Percentiles rank a stretch among this genome's conserved stretches.
These are phyloP conservation scores for Pleoardoris graminearum DNA, from an alignment of 2,329 filamentous ascomycete species.

Conservation along the genomic window DNA sequence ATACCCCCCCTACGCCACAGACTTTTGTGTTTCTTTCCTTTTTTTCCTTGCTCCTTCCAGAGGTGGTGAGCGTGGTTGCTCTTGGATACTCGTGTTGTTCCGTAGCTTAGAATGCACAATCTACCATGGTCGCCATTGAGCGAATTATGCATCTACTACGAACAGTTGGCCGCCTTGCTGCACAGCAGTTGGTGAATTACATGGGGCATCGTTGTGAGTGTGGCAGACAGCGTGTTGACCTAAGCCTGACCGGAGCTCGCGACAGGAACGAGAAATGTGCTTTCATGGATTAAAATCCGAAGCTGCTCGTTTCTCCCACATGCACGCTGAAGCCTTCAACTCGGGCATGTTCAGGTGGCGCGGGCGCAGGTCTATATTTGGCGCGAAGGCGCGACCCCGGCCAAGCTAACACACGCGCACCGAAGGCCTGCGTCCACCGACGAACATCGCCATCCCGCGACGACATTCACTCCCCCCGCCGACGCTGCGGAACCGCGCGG, in stretches of 20 bases:
- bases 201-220: not conserved
- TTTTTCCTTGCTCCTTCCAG: constrained; percentile 4
- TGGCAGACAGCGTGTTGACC: not conserved
- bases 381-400: constrained; percentile 12
- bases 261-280: too few species aligned
- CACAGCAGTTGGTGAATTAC: not conserved
- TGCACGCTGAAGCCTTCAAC: constrained; percentile 1
- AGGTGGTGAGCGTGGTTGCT: not conserved
- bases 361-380: constrained; percentile 20
- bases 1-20: constrained; percentile 33
- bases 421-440: constrained; percentile 18
- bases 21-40: constrained; percentile 19
- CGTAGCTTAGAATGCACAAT: constrained; percentile 18
- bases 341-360: constrained; percentile 25
- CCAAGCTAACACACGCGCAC: constrained; percentile 4
- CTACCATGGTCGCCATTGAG: not conserved
- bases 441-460: constrained; percentile 15
- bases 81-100: constrained; percentile 11
- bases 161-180: too few species aligned
- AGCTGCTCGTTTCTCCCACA: too few species aligned
- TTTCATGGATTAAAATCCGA: too few species aligned
- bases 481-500: constrained; percentile 36
- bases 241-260: too few species aligned
- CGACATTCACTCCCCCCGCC: constrained; percentile 19
- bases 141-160: not conserved